A percentile compares a stretch with the other conserved stretches of the same genome.
Evolutionary conservation across 345 rosid genomes (phyloP).

Genomic region (Pistacia atlantica): DNA sequence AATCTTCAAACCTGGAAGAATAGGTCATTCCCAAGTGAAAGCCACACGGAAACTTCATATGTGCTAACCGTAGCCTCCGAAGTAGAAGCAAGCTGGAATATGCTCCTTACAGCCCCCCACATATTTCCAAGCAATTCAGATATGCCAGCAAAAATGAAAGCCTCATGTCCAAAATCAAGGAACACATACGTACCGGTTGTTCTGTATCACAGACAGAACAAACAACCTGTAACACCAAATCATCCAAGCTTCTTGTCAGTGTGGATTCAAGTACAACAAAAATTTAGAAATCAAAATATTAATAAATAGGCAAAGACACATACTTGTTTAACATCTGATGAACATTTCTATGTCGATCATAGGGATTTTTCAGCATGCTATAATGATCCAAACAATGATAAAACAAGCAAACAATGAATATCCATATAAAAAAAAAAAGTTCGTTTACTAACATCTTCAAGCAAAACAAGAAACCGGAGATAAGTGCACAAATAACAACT

Average conservation of each 20-base stretch:
- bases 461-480: background rate
- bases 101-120: slow-evolving; percentile 57
- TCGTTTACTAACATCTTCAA: background rate
- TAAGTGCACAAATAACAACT: background rate
- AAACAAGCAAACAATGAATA: slow-evolving; percentile 14
- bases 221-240: slow-evolving; percentile 59
- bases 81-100: slow-evolving; percentile 61
- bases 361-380: slow-evolving; percentile 62
- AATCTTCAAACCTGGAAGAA: slow-evolving; percentile 74
- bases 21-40: slow-evolving; percentile 91
- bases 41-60: slow-evolving; percentile 83
- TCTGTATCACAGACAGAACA: slow-evolving; percentile 96
- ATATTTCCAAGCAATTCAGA: slow-evolving; percentile 48
- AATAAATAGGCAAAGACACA: slow-evolving; percentile 7
- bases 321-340: slow-evolving; percentile 81
- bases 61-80: slow-evolving; percentile 59
- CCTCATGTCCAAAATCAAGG: slow-evolving; percentile 13
- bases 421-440: slow-evolving; percentile 15
- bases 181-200: slow-evolving; percentile 68
- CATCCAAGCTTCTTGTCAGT: background rate
- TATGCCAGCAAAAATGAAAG: slow-evolving; percentile 40
- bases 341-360: slow-evolving; percentile 71
- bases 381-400: slow-evolving; percentile 24
- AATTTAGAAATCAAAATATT: background rate
- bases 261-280: slow-evolving; percentile 1